Conservation (phyloP, 371 early-diverging fungal genomes). For the Mortierella sp. region DNA sequence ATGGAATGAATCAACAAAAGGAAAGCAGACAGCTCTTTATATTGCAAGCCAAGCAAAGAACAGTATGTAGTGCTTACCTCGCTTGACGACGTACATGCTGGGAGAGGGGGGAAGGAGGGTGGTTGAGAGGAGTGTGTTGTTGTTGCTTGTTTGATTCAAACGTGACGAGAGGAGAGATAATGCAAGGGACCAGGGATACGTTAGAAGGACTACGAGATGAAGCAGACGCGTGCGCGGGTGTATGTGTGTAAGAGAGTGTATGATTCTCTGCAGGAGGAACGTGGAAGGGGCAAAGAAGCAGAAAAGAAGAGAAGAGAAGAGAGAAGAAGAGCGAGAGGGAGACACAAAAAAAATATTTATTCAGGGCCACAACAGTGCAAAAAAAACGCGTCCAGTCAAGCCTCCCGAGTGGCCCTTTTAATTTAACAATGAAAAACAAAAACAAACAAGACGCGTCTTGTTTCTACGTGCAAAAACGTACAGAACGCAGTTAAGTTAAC, state of each 20-base stretch:
- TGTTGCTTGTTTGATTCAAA: neutral
- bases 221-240: constrained; percentile 3
- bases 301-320: constrained; percentile 13
- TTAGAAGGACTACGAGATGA: neutral
- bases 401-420: neutral
- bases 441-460: constrained; percentile 20
- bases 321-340: neutral
- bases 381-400: constrained; percentile 12
- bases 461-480: constrained; percentile 7
- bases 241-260: too few relatives aligned
- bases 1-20: neutral
- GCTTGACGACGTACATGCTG: constrained; percentile 54
- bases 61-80: constrained; percentile 32
- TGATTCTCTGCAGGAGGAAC: neutral
- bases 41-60: neutral
- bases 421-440: neutral
- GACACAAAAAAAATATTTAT: constrained; percentile 13
- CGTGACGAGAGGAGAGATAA: neutral
- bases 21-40: neutral
- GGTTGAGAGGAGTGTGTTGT: neutral
- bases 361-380: neutral
- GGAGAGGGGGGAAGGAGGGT: neutral
- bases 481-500: neutral
- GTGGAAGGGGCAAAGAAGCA: constrained; percentile 20
- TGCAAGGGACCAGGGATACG: neutral